Evolutionary conservation across 805 yeast species (phyloP), one percentile per base, ranked within the genome.

Genomic region (Nakazawaea pomicola): DNA sequence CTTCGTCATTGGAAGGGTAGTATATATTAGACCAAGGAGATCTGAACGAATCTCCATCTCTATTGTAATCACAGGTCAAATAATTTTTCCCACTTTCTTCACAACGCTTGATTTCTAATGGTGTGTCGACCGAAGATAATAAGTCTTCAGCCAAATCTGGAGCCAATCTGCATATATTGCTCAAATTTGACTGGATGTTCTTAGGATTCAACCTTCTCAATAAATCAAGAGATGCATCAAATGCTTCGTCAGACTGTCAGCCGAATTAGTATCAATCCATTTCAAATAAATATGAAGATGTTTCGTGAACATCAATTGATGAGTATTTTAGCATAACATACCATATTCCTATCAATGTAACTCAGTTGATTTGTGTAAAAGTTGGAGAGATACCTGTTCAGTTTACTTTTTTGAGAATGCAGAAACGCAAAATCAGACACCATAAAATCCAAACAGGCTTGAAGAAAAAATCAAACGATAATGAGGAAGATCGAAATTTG

Each of bases 31-130:
- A 73, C 88, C 91, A 89, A 5, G 98, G 99, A 0, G 95, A 85
- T 51, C 98, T 73, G 62, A 74, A 85, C 16, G 90, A 80, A 61
- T 91, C 98, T 6, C 95, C 90, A 56, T 91, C 99, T 51, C 99
- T 74, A 62, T 91, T 91, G 60, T 91, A 91, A 60, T 91, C 99
- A 63, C 98, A 91, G 39, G 90, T 76, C 43, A 91, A 70, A 57
- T 71, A 91, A 44, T 73, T 74, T 61, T 83, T 83, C 9, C 85
- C 85, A 11, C 76, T 57, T 20, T 63, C 61, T 8, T 55, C 50
- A 56, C 89, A 83, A 28, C 64, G 63, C 35, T 65, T 55, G 32
- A 76, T 65, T 29, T 66, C 62, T 51, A 91, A 68, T 19, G 98
- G 98, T 38, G 83, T 80, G 62, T 91, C 99, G 10, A 91, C 89